phyloP scores from a whole-genome alignment of 169 alveolate species.

The Theileria orientalis region DNA sequence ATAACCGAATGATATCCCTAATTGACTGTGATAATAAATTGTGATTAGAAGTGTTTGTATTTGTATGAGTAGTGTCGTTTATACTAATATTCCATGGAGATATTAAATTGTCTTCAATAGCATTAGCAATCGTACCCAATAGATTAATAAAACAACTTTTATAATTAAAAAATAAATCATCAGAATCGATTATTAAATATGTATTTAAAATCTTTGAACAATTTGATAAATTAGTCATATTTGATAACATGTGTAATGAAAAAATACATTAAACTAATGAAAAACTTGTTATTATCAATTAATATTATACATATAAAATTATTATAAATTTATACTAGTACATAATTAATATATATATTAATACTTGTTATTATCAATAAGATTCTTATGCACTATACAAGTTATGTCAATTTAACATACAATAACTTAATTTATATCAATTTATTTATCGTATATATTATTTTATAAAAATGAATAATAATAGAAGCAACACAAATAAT shows the following conservation, averaged over 20 bases:
- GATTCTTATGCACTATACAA: background rate
- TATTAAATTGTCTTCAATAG: background rate
- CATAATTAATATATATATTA: background rate
- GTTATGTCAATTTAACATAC: background rate
- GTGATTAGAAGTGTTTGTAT: too few species aligned
- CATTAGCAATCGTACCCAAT: slow-evolving; percentile 50
- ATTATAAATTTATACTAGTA: background rate
- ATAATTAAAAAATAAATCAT: slow-evolving; percentile 17
- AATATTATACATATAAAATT: background rate
- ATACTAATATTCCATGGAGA: slow-evolving; percentile 50
- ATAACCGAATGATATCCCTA: too few species aligned
- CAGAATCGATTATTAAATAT: slow-evolving; percentile 27
- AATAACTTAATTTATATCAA: background rate
- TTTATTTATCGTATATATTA: background rate
- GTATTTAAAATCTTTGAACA: background rate
- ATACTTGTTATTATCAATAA: too few species aligned
- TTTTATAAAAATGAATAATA: background rate
- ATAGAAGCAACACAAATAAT: background rate
- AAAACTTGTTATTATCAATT: background rate
- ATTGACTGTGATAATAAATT: too few species aligned
- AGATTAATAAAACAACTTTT: slow-evolving; percentile 13
- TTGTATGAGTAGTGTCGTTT: too few species aligned
- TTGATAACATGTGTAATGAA: background rate
- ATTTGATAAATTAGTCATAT: background rate
- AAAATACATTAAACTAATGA: background rate